Percentiles rank a stretch among this genome's conserved stretches.
phyloP scores from a whole-genome alignment of 2,329 filamentous ascomycete species.

The Furcasterigmium furcatum region DNA sequence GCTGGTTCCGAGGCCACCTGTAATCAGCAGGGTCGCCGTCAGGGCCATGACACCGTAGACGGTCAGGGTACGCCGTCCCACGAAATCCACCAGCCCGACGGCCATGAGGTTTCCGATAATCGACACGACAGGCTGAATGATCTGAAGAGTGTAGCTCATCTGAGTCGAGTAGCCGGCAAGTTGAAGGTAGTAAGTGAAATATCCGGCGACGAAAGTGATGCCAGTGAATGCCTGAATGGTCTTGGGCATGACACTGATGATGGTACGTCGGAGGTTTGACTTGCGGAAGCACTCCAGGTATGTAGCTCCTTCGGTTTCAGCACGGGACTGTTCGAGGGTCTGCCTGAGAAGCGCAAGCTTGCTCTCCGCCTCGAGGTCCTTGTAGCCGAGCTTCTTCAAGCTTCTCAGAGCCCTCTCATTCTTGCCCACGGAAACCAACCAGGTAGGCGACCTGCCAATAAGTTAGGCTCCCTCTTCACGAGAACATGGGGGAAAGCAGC shows the following conservation, averaged over 20 bases:
- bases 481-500: too few species aligned
- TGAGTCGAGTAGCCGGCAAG: conserved; percentile 13
- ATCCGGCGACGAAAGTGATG: conserved; percentile 29
- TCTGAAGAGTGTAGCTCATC: conserved; percentile 32
- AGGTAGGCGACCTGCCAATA: conserved; percentile 40
- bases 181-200: conserved; percentile 15
- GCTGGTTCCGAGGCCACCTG: conserved; percentile 19
- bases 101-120: conserved; percentile 36
- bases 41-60: conserved; percentile 27
- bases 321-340: conserved; percentile 27
- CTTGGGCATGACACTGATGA: conserved; percentile 31
- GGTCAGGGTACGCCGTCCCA: conserved; percentile 32
- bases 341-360: conserved; percentile 22
- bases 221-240: conserved; percentile 30
- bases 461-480: too few species aligned
- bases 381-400: conserved; percentile 27
- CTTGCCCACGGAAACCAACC: conserved; percentile 29
- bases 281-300: conserved; percentile 36
- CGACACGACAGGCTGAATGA: conserved; percentile 32
- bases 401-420: conserved; percentile 28
- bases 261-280: conserved; percentile 33
- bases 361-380: conserved; percentile 19
- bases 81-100: conserved; percentile 30
- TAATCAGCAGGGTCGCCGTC: conserved; percentile 34
- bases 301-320: conserved; percentile 30